These are phyloP conservation scores for Galium porrigens DNA, from an alignment of 305 asterid species.

Conservation along the genomic window DNA sequence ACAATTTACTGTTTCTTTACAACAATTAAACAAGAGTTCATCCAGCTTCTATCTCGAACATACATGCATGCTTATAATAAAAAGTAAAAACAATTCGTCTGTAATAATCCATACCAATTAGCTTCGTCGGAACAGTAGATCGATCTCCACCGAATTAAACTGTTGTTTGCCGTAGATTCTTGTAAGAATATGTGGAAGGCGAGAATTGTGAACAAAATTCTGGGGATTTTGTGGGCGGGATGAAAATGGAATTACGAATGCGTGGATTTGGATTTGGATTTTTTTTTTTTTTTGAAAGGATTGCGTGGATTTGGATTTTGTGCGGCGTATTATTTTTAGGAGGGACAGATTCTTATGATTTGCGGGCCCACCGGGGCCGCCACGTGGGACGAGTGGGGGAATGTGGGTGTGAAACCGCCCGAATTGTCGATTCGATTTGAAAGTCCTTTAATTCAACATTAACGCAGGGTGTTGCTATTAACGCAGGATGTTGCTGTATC, in stretches of 20 bases:
- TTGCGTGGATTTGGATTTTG: conserved; percentile 2
- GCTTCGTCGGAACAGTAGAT: neutral
- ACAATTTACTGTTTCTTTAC: too few species aligned
- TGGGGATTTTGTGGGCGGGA: neutral
- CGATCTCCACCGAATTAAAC: neutral
- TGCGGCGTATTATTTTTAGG: neutral
- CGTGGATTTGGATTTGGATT: conserved; percentile 1
- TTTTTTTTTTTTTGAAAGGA: too few species aligned
- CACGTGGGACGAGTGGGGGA: conserved; percentile 17
- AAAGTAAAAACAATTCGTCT: too few species aligned
- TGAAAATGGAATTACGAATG: conserved; percentile 7
- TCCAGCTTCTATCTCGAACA: too few species aligned
- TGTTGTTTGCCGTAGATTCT: neutral
- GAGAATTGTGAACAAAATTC: neutral
- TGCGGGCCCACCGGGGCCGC: conserved; percentile 18
- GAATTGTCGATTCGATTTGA: conserved; percentile 18
- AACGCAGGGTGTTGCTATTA: too few species aligned
- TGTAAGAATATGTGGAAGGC: neutral
- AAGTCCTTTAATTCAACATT: neutral
- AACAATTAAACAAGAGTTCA: too few species aligned
- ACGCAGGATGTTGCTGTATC: too few species aligned
- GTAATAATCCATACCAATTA: neutral
- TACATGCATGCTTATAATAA: too few species aligned
- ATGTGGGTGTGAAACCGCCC: conserved; percentile 10
- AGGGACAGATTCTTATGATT: conserved; percentile 1